A percentile compares a stretch with the other conserved stretches of the same genome.
These are phyloP conservation scores for Sporothrix curviconia DNA, from an alignment of 2,329 filamentous ascomycete genomes.

Conservation along the genomic window DNA sequence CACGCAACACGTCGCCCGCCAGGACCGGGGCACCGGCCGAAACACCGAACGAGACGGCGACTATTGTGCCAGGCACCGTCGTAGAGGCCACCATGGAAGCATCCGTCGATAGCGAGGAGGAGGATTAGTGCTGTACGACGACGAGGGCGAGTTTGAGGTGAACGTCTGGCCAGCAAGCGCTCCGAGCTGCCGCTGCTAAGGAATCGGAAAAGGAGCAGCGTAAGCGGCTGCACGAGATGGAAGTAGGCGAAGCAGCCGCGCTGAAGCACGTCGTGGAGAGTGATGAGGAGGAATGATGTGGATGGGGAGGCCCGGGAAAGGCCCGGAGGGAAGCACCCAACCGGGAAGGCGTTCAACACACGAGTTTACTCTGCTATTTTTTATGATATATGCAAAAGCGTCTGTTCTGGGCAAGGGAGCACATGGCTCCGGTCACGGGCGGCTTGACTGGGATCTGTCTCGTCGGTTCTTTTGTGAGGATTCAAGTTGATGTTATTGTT, in stretches of 20 bases:
- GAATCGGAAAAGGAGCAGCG: constrained; percentile 40
- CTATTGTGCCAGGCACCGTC: constrained; percentile 13
- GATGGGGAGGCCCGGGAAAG: too few relatives aligned
- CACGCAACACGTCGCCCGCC: constrained; percentile 15
- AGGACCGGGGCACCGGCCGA: neutral
- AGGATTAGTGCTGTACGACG: constrained; percentile 37
- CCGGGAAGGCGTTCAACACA: neutral
- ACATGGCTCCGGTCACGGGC: too few relatives aligned
- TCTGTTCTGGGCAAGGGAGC: neutral
- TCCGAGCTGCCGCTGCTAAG: constrained; percentile 39
- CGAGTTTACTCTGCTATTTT: neutral
- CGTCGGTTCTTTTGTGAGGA: too few relatives aligned
- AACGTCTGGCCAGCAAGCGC: constrained; percentile 32
- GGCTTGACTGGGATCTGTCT: too few relatives aligned
- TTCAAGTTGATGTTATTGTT: too few relatives aligned
- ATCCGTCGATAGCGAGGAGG: constrained; percentile 35
- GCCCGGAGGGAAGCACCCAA: too few relatives aligned
- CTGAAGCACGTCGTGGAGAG: constrained; percentile 26
- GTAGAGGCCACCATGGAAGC: constrained; percentile 17
- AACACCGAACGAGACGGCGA: neutral
- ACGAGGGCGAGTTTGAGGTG: constrained; percentile 39
- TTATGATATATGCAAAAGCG: neutral
- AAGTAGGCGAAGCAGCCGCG: constrained; percentile 51
- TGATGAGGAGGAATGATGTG: constrained; percentile 27
- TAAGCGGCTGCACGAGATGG: constrained; percentile 53